Evolutionary conservation across 2,329 filamentous ascomycete species (phyloP).

Genomic region (Neopestalotiopsis sp.): DNA sequence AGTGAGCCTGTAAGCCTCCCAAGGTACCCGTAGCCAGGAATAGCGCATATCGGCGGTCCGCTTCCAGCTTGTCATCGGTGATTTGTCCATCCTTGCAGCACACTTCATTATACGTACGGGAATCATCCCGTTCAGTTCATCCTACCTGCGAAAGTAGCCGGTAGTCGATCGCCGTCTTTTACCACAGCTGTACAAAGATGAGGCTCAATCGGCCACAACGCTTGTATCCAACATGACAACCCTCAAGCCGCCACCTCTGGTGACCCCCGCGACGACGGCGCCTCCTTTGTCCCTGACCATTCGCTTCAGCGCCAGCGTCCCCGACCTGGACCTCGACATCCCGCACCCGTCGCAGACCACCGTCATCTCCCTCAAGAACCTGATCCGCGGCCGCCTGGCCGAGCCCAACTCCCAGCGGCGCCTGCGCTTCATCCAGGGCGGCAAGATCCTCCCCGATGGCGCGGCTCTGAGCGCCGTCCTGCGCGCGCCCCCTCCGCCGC

Average conservation of each 20-base stretch:
- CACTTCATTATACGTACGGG: not conserved
- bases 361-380: slow-evolving; percentile 78
- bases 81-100: not conserved
- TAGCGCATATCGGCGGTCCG: not conserved
- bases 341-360: slow-evolving; percentile 70
- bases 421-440: slow-evolving; percentile 87
- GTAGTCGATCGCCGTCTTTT: not conserved
- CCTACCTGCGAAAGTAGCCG: not conserved
- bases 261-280: slow-evolving; percentile 19
- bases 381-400: slow-evolving; percentile 76
- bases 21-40: not conserved
- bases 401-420: slow-evolving; percentile 67
- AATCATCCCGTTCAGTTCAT: not conserved
- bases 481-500: slow-evolving; percentile 63
- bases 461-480: slow-evolving; percentile 72
- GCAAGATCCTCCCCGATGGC: slow-evolving; percentile 80
- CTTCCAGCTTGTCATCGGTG: not conserved
- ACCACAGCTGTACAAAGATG: not conserved
- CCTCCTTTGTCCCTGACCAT: slow-evolving; percentile 76
- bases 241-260: slow-evolving; percentile 20
- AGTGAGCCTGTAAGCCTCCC: not conserved
- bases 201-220: not conserved
- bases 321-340: slow-evolving; percentile 83
- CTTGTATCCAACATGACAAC: slow-evolving; percentile 23
- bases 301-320: slow-evolving; percentile 85